phyloP scores from a whole-genome alignment of 768 basidiomycete species.

The Paxillus ammoniavirescens region DNA sequence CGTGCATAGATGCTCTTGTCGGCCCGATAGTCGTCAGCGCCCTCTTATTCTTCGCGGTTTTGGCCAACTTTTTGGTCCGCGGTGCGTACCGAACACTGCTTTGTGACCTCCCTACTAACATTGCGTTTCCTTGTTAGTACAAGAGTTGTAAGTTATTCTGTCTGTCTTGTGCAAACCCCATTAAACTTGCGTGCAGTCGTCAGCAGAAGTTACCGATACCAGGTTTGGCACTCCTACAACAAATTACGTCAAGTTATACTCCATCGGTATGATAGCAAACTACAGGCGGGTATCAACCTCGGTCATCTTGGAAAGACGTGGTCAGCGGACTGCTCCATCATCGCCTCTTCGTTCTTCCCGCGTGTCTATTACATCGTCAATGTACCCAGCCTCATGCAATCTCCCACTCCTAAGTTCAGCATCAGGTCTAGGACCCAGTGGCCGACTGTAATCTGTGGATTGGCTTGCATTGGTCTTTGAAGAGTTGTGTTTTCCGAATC shows the following conservation, averaged over 20 bases:
- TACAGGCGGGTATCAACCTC: no score
- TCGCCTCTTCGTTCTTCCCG: no score
- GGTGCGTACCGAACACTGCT: constrained; percentile 44
- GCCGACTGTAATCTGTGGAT: no score
- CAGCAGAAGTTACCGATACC: constrained; percentile 29
- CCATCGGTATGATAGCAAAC: constrained; percentile 9
- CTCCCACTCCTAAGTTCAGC: no score
- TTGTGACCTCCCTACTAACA: constrained; percentile 5
- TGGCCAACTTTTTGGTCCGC: constrained; percentile 86
- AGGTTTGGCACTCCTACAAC: constrained; percentile 24
- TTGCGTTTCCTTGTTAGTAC: constrained; percentile 39
- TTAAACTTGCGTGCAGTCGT: constrained; percentile 17
- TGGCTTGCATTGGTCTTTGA: no score
- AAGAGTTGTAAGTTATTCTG: constrained; percentile 50
- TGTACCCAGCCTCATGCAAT: no score
- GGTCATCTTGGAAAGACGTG: no score
- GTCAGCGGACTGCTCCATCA: no score
- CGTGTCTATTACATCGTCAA: no score
- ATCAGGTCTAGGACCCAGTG: no score
- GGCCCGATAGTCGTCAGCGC: constrained; percentile 85
- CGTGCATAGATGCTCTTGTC: constrained; percentile 61
- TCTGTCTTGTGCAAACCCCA: not conserved
- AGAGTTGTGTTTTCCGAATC: no score
- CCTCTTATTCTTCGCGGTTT: constrained; percentile 82
- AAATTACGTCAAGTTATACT: constrained; percentile 18